phyloP scores from a whole-genome alignment of 805 yeast genomes.

The Ogataea minuta region DNA sequence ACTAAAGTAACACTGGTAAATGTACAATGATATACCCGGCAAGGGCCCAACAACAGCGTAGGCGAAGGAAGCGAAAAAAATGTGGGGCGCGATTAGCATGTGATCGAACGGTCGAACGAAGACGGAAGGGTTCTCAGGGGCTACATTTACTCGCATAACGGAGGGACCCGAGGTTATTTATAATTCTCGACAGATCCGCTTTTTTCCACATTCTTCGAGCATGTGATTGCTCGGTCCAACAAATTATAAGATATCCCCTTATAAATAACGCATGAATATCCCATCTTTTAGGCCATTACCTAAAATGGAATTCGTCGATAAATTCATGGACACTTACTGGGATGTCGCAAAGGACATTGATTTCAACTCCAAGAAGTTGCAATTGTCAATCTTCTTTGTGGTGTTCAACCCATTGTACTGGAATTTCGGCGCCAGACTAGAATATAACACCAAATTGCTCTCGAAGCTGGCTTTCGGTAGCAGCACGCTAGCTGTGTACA shows the following conservation, averaged over 20 bases:
- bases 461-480: conserved; percentile 72
- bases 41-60: conserved; percentile 5
- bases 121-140: no score
- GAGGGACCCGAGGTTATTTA: conserved; percentile 4
- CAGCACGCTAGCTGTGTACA: conserved; percentile 74
- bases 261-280: conserved; percentile 6
- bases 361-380: conserved; percentile 22
- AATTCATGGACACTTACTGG: conserved; percentile 21
- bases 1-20: not conserved
- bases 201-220: not conserved
- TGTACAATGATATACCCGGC: not conserved
- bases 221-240: conserved; percentile 10
- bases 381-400: conserved; percentile 57
- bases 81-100: no score
- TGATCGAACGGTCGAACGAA: not conserved
- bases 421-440: conserved; percentile 88
- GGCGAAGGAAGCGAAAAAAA: no score
- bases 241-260: not conserved
- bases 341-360: conserved; percentile 26
- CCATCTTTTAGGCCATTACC: conserved; percentile 1
- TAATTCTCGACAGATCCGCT: not conserved
- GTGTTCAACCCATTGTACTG: conserved; percentile 93
- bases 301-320: conserved; percentile 21
- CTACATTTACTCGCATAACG: not conserved
- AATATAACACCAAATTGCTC: conserved; percentile 71